Base-by-base conservation (phyloP, 495 filamentous ascomycete genomes). In the Aspergillus sparsus region DNA sequence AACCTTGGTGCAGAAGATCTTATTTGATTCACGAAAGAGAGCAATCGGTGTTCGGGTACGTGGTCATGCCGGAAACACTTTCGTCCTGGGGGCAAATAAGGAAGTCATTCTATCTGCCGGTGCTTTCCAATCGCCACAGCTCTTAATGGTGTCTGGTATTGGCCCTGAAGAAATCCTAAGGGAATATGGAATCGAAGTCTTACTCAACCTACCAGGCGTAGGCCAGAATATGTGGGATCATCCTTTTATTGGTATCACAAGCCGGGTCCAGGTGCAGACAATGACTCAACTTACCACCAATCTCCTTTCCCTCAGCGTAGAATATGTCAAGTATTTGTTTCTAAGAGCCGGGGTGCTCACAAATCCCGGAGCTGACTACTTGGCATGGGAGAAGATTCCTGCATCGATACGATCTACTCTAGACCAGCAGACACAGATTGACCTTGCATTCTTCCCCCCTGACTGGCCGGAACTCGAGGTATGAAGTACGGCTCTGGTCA, bases 391-490 rank as follows among this genome's bases (percentile, higher is more conserved):
- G 63, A 84, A 83, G 58, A 64, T 82, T n/a, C 81, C 80, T 1
- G 27, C 66, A 0, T 31, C 36, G 3, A 49, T 73, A 9, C 70
- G 77, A 27, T 39, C 52, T 1, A 56, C 41, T 2, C 66, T 77
- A 35, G 62, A 62, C 7, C 55, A 62, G 27, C n/a, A 15, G 2
- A 71, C 74, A 0, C 37, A 58, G 10, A 27, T 32, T 0, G 63
- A 68, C 41, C 66, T 85, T 2, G 31, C 47, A 7, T 16, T 54
- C 15, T 81, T 81, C 46, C 74, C 82, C 0, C 51, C 56, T 0
- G 82, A 87, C 64, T 87, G 83, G 83, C 85, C 85, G 6, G 84
- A 87, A 44, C 65, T 84, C 10, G 83, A 87, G 67, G 65, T 58
- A 74, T 57, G 45, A 8, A 41, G 1, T 49, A 53, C 31, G 37